Evolutionary conservation across 2,329 filamentous ascomycete genomes (phyloP), one percentile per base, ranked within the genome.

Genomic region (Botrytis byssoidea): DNA sequence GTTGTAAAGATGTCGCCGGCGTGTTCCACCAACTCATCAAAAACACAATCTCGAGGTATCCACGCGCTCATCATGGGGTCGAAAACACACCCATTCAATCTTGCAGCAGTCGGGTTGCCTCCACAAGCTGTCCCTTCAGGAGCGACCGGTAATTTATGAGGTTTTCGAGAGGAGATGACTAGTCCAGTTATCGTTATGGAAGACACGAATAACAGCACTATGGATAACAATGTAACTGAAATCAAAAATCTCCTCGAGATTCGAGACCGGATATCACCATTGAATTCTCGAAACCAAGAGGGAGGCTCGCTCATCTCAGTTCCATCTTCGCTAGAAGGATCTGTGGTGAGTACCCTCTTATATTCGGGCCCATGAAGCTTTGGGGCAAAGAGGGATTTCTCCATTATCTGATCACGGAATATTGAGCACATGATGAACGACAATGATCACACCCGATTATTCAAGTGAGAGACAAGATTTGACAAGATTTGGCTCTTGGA

Each of bases 101-200:
- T 48, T 51, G 42, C 64, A 51, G 46, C 42, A 9, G 42, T 67
- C 42, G 64, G 42, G 18, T 67, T 67, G 32, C 42, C n/a, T 9
- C 42, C 64, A 48, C 64, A 67, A 18, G 64, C 64, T 67, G 42
- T 67, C 16, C n/a, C n/a, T 67, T 67, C 64, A 20, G 64, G 64
- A n/a, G 46, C 16, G 35, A 25, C n/a, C 14, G 42, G 64, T 29
- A 48, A 4, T 18, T 18, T 29, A 12, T 67, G 42, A 29, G 32
- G n/a, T 29, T 25, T 48, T 16, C 64, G n/a, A 67, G 42, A 48
- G n/a, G 44, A 48, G 42, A 67, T 67, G 32, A 67, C 44, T 29
- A 67, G 64, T 32, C 64, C 64, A 4, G 44, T 67, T 48, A 67
- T 67, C 35, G 64, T 48, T 25, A 67, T 44, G 42, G 29, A 67